A percentile compares a stretch with the other conserved stretches of the same genome.
These are phyloP conservation scores for Firmiana major DNA, from an alignment of 345 rosid species.

Conservation along the genomic window DNA sequence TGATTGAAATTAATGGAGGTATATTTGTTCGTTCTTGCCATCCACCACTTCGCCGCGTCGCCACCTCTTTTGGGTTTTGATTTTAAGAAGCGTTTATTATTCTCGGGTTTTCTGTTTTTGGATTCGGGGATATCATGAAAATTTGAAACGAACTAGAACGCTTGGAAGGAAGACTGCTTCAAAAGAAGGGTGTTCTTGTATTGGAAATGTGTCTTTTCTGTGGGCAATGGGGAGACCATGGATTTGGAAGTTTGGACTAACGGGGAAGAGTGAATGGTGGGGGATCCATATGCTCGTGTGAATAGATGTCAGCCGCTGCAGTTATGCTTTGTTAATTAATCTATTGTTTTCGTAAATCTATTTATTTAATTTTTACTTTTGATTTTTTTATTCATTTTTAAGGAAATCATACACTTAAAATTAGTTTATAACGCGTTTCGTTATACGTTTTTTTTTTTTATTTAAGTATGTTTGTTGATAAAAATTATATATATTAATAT, in stretches of 20 bases:
- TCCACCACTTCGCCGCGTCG: constrained; percentile 34
- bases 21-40: constrained; percentile 84
- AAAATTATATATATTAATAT: too few species aligned
- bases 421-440: too few species aligned
- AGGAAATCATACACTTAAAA: too few species aligned
- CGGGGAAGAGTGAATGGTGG: not conserved
- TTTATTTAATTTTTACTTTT: too few species aligned
- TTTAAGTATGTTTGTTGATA: too few species aligned
- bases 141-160: not conserved
- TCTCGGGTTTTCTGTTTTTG: not conserved
- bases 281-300: not conserved
- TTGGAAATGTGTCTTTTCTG: not conserved
- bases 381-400: too few species aligned
- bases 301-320: not conserved
- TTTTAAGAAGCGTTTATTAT: not conserved
- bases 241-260: not conserved
- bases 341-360: too few species aligned
- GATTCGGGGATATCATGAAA: not conserved
- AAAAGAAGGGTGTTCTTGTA: not conserved
- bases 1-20: constrained; percentile 71
- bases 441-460: too few species aligned
- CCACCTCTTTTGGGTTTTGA: not conserved
- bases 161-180: not conserved
- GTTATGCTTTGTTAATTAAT: not conserved
- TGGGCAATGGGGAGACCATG: not conserved